Evolutionary conservation across 164 flowering plant genomes (phyloP), one percentile per base, ranked within the genome.

Genomic region (Aristolochia fimbriata): DNA sequence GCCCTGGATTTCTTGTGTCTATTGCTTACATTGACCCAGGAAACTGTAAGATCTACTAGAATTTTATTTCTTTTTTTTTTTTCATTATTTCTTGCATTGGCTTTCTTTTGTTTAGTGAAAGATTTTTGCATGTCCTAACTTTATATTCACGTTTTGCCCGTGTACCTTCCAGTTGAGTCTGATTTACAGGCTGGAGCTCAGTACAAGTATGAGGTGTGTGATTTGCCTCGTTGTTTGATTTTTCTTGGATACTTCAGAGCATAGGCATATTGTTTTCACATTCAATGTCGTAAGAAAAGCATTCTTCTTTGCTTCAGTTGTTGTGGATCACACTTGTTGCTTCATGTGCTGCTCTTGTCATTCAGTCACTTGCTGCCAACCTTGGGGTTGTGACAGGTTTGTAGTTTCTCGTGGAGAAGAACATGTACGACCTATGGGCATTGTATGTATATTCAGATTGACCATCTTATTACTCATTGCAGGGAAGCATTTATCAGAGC

Each of bases 1-100:
- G 98, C 46, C 98, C 98, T 19, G 98, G 98, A 15, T 93, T 93
- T 73, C 90, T 93, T 46, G 98, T 93, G 62, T 93, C 91, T 9
- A 85, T 87, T 63, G 98, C 96, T 25, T 93, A 93, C 75, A 85
- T 93, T 55, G 98, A 93, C 73, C 98, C 98, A 51, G 98, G 97
- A 69, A 93, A 93, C 62, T 86, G 98, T 93, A 76, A 81, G 92
- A 48, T 62, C 13, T 17, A 37, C 11, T 10, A 3, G 37, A 7
- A 37, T 37, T 15, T 17, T 37, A 3, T 37, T 37, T 10, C 8
- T 37, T 37, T 13, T 17, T 3, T 3, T 37, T 37, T 10, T 3
- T 7, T 37, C 43, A 37, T 3, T 37, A 37, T 37, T 37, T 37
- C 43, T 37, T 37, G 12, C 30, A 37, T 37, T 15, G 15, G 20